Percentiles rank a stretch among this genome's conserved stretches.
phyloP scores from a whole-genome alignment of 306 rosid genomes.

The Fagus crenata region DNA sequence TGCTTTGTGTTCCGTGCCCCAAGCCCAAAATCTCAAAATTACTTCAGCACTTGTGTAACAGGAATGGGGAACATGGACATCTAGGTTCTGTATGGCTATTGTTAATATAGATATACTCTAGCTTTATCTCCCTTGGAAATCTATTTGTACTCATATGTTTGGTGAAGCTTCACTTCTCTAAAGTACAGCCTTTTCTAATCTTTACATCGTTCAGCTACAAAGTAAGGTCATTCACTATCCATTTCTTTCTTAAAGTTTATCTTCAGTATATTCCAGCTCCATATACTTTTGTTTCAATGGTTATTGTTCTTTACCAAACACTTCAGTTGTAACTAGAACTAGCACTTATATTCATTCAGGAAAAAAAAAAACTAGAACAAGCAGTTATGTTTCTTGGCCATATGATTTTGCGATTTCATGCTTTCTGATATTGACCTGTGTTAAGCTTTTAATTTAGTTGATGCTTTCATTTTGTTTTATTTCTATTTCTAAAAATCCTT shows the following conservation, averaged over 20 bases:
- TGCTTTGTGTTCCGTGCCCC: too few relatives aligned
- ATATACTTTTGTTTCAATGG: neutral
- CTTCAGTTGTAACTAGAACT: neutral
- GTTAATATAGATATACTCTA: neutral
- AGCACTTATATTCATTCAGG: constrained; percentile 8
- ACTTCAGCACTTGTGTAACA: neutral
- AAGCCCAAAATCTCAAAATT: too few relatives aligned
- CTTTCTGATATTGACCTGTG: constrained; percentile 13
- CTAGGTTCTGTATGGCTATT: neutral
- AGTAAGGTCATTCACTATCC: neutral
- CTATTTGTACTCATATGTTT: neutral
- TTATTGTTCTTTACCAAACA: neutral
- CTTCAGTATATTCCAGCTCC: neutral
- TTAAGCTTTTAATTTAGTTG: neutral
- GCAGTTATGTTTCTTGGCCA: constrained; percentile 18
- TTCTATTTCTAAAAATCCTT: constrained; percentile 26
- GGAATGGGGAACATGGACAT: neutral
- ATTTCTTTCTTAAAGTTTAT: neutral
- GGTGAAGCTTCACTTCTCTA: neutral
- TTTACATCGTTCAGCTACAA: neutral
- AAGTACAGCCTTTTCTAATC: neutral
- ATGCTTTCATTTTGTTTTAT: constrained; percentile 1
- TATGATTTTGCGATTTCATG: neutral
- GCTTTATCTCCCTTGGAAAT: neutral
- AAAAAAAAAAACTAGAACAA: constrained; percentile 17